Base-by-base conservation (phyloP, 352 stramenopile species). In the Pythium aphanidermatum region DNA sequence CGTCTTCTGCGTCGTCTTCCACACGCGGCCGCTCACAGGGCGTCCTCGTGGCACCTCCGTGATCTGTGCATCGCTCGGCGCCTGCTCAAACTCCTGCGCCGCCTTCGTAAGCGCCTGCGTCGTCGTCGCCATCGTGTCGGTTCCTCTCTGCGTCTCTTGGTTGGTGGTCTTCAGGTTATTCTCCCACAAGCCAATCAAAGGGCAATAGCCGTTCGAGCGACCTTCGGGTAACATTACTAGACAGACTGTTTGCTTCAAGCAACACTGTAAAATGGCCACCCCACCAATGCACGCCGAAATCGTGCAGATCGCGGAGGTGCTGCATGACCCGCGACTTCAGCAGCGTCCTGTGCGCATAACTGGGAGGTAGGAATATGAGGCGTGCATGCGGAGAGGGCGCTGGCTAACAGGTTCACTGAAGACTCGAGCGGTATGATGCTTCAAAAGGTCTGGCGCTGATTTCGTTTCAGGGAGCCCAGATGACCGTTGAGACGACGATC, bases 1-100 rank as follows among this genome's bases (percentile, higher is more conserved):
- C 51, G 62, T 70, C 52, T 75, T 88, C 67, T 93, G 79, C 55
- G 76, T 67, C 46, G 82, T 90, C 64, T 93, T 93, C 82, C 82
- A 93, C 43, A 68, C 61, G 38, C 79, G 79, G 5, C 79, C 79
- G 48, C 82, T 93, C 49, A 90, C 75, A 23, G 74, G 65, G 30
- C 72, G 65, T 4, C 82, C 79, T 28, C 76, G 71, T 25, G 77
- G 70, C 19, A 66, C 44, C 31, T 61, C 49, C 4, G 23, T 44
- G 32, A 26, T 37, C 12, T 10, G 31, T 21, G 46, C 47, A 5
- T 50, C 49, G 9, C 37, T 34, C 33, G 62, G 55, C 19, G 37
- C 40, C 34, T 40, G 36, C 34, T 45, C 31, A 8, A 55, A 53
- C 43, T 48, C 48, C 30, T 32, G 9, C 30, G 42, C 47, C 11